Evolutionary conservation across 2,329 filamentous ascomycete genomes (phyloP).

Genomic region (Ophiobolus disseminans): DNA sequence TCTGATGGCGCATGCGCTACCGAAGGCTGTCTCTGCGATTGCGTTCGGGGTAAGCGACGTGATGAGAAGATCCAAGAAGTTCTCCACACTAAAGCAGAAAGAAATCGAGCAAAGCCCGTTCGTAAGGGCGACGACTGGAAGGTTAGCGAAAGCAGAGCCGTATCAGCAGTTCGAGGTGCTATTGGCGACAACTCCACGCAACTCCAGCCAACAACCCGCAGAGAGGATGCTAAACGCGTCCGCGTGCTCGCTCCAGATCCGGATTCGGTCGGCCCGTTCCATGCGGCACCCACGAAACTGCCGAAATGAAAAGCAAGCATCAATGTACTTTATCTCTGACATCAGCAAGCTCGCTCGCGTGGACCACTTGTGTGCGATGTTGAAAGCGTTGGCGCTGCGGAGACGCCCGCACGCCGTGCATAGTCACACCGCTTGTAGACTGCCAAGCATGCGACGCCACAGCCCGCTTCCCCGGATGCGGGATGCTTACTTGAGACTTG

Average conservation of each 20-base stretch:
- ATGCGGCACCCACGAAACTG: constrained; percentile 12
- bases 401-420: constrained; percentile 30
- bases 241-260: constrained; percentile 34
- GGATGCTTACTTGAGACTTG: constrained; percentile 18
- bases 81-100: constrained; percentile 40
- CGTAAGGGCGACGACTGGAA: constrained; percentile 52
- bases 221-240: constrained; percentile 38
- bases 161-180: constrained; percentile 46
- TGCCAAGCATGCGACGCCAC: constrained; percentile 17
- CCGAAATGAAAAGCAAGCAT: constrained; percentile 8
- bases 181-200: constrained; percentile 30
- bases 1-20: constrained; percentile 65
- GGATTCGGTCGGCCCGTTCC: constrained; percentile 14
- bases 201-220: constrained; percentile 19
- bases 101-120: constrained; percentile 44
- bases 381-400: constrained; percentile 7
- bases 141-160: constrained; percentile 53
- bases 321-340: constrained; percentile 3
- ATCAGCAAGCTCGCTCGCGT: constrained; percentile 4
- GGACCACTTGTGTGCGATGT: background rate
- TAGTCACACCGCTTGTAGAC: constrained; percentile 38
- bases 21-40: constrained; percentile 67
- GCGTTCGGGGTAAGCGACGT: constrained; percentile 57
- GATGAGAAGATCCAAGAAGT: constrained; percentile 42
- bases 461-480: constrained; percentile 32